Conservation (phyloP, 768 basidiomycete genomes). For the Serendipita sp. region DNA sequence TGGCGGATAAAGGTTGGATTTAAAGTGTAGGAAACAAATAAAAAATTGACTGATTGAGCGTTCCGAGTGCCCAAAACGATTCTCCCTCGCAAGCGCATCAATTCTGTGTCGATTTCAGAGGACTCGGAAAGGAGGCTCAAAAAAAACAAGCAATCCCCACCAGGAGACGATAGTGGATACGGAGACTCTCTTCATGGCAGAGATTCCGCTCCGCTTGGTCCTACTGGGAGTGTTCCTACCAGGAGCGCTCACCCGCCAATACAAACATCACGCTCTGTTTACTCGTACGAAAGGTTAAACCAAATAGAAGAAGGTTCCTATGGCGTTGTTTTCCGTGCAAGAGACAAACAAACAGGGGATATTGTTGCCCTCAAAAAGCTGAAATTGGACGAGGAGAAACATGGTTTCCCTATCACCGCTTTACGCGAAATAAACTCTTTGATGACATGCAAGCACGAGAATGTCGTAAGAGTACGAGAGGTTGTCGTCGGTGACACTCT, state of each 20-base stretch:
- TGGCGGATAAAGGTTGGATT: background rate
- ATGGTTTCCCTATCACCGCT: slow-evolving; percentile 95
- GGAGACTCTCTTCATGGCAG: background rate
- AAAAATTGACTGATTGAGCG: background rate
- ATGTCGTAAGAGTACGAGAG: slow-evolving; percentile 92
- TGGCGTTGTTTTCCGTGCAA: slow-evolving; percentile 91
- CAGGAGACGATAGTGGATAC: background rate
- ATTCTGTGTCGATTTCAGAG: background rate
- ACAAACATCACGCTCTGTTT: slow-evolving; percentile 78
- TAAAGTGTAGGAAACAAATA: background rate
- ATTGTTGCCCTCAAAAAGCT: slow-evolving; percentile 96
- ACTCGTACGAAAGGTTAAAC: slow-evolving; percentile 84
- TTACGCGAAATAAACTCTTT: slow-evolving; percentile 91
- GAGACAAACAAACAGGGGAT: slow-evolving; percentile 85
- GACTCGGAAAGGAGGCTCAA: background rate
- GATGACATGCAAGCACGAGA: slow-evolving; percentile 86
- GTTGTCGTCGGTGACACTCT: slow-evolving; percentile 97
- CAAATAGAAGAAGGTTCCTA: slow-evolving; percentile 99
- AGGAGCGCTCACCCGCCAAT: slow-evolving; percentile 65
- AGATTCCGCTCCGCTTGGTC: background rate
- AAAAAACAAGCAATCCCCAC: background rate
- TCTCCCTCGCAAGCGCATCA: background rate
- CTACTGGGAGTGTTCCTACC: slow-evolving; percentile 31
- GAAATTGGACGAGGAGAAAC: slow-evolving; percentile 96
- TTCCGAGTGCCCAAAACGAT: background rate